Evolutionary conservation across 1,284 basidiomycete species (phyloP).

Genomic region (Fomitopsis palustris): DNA sequence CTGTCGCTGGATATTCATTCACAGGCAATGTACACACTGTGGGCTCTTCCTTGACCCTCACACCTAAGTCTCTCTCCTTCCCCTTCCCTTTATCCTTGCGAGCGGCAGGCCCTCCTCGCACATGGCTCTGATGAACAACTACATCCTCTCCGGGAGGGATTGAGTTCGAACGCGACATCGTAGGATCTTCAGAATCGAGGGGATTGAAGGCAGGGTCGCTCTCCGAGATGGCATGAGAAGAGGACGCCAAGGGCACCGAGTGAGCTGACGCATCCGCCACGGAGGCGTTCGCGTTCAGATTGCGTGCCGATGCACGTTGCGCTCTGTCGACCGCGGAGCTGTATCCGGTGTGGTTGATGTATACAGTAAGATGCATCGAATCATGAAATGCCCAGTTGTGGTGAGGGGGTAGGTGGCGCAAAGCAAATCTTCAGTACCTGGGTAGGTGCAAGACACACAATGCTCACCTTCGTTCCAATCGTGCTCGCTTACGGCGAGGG

Average conservation of each 20-base stretch:
- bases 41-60: slow-evolving; percentile 72
- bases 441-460: slow-evolving; percentile 8
- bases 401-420: neutral
- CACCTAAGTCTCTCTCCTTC: slow-evolving; percentile 53
- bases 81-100: slow-evolving; percentile 57
- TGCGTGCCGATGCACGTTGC: slow-evolving; percentile 71
- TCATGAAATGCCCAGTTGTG: slow-evolving; percentile 8
- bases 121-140: slow-evolving; percentile 11
- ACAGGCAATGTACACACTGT: slow-evolving; percentile 27
- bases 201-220: slow-evolving; percentile 38
- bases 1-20: slow-evolving; percentile 21
- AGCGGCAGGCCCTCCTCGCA: slow-evolving; percentile 17
- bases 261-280: slow-evolving; percentile 35
- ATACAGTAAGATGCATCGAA: neutral
- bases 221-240: slow-evolving; percentile 37
- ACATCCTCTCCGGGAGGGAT: slow-evolving; percentile 44
- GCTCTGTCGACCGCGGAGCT: slow-evolving; percentile 62
- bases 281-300: slow-evolving; percentile 45
- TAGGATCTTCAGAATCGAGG: slow-evolving; percentile 44
- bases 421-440: neutral
- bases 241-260: slow-evolving; percentile 32
- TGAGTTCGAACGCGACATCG: slow-evolving; percentile 60
- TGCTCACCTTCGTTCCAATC: slow-evolving; percentile 69
- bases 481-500: slow-evolving; percentile 65
- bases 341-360: neutral